Conservation (phyloP, 371 early-diverging fungal species). For the Funneliformis caledonium region DNA sequence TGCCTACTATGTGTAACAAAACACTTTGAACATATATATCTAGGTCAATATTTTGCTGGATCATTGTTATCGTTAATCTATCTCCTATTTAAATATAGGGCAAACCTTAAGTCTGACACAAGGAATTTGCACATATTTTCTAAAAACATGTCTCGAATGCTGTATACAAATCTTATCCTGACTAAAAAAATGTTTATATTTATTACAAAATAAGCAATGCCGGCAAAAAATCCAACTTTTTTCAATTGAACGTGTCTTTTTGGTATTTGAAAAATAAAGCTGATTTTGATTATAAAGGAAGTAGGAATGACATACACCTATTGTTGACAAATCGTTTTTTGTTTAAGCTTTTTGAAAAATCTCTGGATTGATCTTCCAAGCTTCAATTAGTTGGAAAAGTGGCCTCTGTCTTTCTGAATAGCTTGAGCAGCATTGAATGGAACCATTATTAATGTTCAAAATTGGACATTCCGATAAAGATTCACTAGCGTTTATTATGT, state of each 20-base stretch:
- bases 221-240: neutral
- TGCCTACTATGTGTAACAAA: neutral
- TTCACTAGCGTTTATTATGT: neutral
- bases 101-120: neutral
- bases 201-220: conserved; percentile 3
- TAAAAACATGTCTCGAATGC: neutral
- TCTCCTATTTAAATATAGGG: neutral
- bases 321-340: neutral
- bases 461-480: neutral
- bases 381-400: neutral
- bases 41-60: neutral
- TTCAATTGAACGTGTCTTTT: neutral
- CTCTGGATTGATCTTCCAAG: conserved; percentile 7
- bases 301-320: neutral
- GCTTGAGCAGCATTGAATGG: neutral
- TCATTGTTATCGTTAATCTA: neutral
- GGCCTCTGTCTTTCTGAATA: conserved; percentile 7
- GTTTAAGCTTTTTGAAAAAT: neutral
- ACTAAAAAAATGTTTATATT: conserved; percentile 23
- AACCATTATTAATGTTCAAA: neutral
- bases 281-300: neutral
- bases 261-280: neutral
- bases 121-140: conserved; percentile 13
- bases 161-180: neutral
- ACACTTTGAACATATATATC: conserved; percentile 29